phyloP scores from a whole-genome alignment of 2,329 filamentous ascomycete species.

The Botrytis elliptica region DNA sequence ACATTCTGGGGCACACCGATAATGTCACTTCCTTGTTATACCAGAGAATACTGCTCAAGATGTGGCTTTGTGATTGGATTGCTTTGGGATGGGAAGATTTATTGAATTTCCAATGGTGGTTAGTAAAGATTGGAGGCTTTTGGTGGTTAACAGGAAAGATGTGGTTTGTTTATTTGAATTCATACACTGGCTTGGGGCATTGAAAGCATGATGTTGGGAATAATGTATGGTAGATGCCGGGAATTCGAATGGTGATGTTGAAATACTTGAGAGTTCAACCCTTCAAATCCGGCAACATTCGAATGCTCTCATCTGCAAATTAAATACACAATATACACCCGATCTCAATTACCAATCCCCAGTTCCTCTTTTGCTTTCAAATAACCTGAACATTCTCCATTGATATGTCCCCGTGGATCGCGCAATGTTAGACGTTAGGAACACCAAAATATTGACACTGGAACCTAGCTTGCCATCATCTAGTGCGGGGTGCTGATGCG shows the following conservation, averaged over 20 bases:
- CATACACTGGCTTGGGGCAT: neutral
- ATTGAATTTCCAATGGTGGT: slow-evolving; percentile 9
- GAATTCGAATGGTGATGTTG: neutral
- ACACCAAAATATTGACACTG: neutral
- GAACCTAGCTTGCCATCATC: neutral
- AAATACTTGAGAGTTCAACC: neutral
- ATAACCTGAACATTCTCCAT: neutral
- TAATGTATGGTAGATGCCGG: neutral
- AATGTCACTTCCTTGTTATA: neutral
- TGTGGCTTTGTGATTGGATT: slow-evolving; percentile 8
- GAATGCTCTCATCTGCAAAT: neutral
- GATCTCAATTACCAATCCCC: too few relatives aligned
- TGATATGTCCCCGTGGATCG: neutral
- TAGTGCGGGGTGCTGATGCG: neutral
- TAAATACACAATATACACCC: neutral
- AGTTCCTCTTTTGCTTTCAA: neutral
- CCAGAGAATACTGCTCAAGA: neutral
- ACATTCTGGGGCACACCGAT: neutral
- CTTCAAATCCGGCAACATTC: neutral
- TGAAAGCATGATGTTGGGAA: neutral
- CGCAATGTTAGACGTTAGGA: neutral
- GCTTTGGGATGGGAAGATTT: slow-evolving; percentile 17
- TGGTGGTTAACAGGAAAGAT: slow-evolving; percentile 13
- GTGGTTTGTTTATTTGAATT: too few relatives aligned
- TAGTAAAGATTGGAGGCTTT: neutral